A percentile compares a stretch with the other conserved stretches of the same genome.
Conservation (phyloP, 75 land plant genomes). For the Chamaecyparis obtusa region DNA sequence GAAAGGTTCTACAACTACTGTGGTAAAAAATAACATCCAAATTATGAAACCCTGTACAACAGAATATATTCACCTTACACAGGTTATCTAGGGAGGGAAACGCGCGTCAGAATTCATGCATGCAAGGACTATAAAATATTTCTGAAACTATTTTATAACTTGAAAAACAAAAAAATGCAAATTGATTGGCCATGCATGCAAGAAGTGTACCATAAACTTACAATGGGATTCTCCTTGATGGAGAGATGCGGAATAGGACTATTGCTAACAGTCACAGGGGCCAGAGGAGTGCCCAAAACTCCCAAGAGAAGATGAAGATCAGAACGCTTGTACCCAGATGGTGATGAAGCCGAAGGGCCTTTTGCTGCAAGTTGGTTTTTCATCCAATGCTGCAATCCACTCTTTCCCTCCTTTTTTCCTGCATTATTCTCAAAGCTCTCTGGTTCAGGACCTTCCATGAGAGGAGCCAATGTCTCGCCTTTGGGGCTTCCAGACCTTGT, state of each 20-base stretch:
- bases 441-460: constrained; percentile 70
- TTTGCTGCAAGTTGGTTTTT: constrained; percentile 36
- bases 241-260: constrained; percentile 60
- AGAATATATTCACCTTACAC: neutral
- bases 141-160: neutral
- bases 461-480: constrained; percentile 51
- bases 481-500: constrained; percentile 48
- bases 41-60: neutral
- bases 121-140: neutral
- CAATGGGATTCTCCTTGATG: constrained; percentile 70
- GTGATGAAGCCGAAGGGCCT: neutral
- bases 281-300: constrained; percentile 78
- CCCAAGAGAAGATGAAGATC: constrained; percentile 76
- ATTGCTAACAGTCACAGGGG: constrained; percentile 60
- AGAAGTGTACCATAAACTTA: neutral
- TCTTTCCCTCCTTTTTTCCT: constrained; percentile 7
- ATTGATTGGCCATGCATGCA: constrained; percentile 2
- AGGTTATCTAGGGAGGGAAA: neutral
- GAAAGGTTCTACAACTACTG: neutral
- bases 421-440: constrained; percentile 18
- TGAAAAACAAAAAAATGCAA: neutral
- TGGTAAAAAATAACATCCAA: neutral
- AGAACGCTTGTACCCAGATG: constrained; percentile 33
- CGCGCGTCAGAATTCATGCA: neutral
- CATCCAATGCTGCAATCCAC: constrained; percentile 37